phyloP scores from a whole-genome alignment of 345 rosid genomes.

The Orychophragmus violaceus region DNA sequence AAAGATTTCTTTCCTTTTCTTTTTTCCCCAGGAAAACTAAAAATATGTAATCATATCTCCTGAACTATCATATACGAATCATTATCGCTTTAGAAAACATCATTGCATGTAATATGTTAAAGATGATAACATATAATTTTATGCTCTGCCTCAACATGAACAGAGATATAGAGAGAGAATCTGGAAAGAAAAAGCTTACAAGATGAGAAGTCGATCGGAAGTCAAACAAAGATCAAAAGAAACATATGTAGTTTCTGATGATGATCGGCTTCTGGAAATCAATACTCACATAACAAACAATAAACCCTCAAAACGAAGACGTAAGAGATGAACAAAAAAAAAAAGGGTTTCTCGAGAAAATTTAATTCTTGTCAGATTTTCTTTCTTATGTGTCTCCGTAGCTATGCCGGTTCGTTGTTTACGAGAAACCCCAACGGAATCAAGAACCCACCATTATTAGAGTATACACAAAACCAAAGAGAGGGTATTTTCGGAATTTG shows the following conservation, averaged over 20 bases:
- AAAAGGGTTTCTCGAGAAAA: not conserved
- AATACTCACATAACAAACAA: not conserved
- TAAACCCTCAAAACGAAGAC: not conserved
- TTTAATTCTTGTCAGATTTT: not conserved
- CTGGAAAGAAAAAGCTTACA: conserved; percentile 13
- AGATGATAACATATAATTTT: not conserved
- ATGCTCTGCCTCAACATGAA: conserved; percentile 9
- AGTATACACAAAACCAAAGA: too few species aligned
- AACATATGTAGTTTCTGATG: not conserved
- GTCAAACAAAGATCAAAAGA: conserved; percentile 25
- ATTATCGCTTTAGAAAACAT: conserved; percentile 10
- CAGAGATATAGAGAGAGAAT: conserved; percentile 8
- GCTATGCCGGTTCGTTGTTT: not conserved
- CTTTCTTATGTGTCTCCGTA: not conserved
- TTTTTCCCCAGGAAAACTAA: not conserved
- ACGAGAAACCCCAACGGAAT: conserved; percentile 21
- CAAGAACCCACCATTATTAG: not conserved
- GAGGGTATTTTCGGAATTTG: conserved; percentile 21
- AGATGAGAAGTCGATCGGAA: conserved; percentile 16
- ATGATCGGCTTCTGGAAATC: not conserved
- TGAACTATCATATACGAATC: not conserved
- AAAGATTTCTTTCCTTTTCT: not conserved
- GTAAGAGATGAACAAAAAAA: not conserved
- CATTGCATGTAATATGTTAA: conserved; percentile 27
- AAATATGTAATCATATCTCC: not conserved